These are phyloP conservation scores for Neoboletus subvelutipes DNA, from an alignment of 768 basidiomycete species.

Conservation along the genomic window DNA sequence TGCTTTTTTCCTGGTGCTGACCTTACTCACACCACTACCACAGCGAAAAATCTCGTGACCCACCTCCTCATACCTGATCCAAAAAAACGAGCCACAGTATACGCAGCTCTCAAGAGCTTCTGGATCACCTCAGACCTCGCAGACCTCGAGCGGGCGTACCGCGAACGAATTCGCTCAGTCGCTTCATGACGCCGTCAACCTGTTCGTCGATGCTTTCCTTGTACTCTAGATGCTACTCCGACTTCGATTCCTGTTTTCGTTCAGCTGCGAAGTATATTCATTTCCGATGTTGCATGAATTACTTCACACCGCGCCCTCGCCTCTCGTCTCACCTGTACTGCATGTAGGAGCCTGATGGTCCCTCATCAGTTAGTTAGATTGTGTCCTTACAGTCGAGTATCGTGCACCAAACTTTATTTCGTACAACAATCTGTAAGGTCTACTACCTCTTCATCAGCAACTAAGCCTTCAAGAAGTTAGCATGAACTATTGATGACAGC, in stretches of 20 bases:
- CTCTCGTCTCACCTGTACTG: conserved; percentile 3
- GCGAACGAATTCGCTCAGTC: conserved; percentile 44
- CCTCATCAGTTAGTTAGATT: neutral
- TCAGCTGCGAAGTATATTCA: neutral
- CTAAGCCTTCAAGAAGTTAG: conserved; percentile 79
- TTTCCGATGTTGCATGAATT: neutral
- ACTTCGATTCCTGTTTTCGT: neutral
- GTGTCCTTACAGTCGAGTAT: neutral
- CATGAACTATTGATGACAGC: conserved; percentile 60
- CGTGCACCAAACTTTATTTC: conserved; percentile 5
- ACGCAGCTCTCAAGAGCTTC: conserved; percentile 53
- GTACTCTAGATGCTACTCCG: neutral
- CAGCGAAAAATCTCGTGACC: conserved; percentile 56
- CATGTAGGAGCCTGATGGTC: neutral
- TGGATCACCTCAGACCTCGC: conserved; percentile 69
- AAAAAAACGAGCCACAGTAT: conserved; percentile 59
- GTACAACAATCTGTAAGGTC: conserved; percentile 2
- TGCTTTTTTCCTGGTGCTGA: conserved; percentile 9
- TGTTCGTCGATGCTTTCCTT: neutral
- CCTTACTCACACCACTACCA: neutral
- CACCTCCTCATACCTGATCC: conserved; percentile 62
- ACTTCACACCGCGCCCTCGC: neutral
- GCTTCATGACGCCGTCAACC: conserved; percentile 11
- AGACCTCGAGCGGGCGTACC: conserved; percentile 62
- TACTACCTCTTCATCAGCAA: neutral